Evolutionary conservation across 106 monocot genomes (phyloP).

Genomic region (Dendrobium huoshanense): DNA sequence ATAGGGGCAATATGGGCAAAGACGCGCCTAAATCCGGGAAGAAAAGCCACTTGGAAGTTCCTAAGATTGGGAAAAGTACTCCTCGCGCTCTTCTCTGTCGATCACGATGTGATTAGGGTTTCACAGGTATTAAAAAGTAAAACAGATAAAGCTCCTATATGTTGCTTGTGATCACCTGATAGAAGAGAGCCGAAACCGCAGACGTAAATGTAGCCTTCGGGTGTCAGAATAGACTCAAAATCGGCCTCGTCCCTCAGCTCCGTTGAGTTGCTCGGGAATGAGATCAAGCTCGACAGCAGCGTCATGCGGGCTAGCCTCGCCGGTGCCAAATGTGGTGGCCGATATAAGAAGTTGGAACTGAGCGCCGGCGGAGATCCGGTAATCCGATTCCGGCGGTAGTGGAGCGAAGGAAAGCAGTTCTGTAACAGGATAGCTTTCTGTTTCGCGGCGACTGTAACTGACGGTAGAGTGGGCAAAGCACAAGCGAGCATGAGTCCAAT

Average conservation of each 20-base stretch:
- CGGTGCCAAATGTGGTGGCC: not conserved
- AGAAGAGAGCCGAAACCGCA: conserved; percentile 98
- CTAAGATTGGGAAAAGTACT: conserved; percentile 87
- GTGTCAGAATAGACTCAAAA: conserved; percentile 42
- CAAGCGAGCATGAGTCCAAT: not conserved
- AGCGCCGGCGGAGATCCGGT: not conserved
- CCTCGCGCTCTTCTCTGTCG: conserved; percentile 85
- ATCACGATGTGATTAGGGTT: not conserved
- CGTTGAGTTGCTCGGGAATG: conserved; percentile 11
- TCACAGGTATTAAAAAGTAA: not conserved
- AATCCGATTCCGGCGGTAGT: not conserved
- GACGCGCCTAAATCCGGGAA: conserved; percentile 83
- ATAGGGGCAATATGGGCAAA: conserved; percentile 88
- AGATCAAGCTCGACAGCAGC: not conserved
- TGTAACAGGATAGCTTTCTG: not conserved
- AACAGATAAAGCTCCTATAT: not conserved
- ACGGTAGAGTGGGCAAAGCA: not conserved
- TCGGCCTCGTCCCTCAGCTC: conserved; percentile 53
- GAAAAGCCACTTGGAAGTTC: conserved; percentile 57
- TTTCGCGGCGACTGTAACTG: not conserved
- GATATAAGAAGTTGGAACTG: not conserved
- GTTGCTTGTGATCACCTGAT: conserved; percentile 39
- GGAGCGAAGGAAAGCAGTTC: not conserved
- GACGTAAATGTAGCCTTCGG: conserved; percentile 63
- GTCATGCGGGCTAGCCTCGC: conserved; percentile 17